Conservation (phyloP, 2,329 filamentous ascomycete genomes). For the Zymoseptoria tritici region DNA sequence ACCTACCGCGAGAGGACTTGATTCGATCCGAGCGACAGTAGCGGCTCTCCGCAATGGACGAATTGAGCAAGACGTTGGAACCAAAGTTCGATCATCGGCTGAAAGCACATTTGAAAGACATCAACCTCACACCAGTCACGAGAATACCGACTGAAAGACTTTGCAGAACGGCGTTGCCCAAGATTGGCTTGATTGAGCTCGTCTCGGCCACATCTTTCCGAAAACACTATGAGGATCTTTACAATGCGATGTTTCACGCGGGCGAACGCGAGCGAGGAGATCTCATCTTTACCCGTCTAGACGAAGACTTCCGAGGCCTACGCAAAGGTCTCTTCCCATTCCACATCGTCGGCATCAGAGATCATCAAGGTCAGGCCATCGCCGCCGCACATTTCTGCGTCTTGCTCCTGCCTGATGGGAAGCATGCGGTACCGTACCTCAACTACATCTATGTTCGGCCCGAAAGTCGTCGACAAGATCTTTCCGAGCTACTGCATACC, state of each 20-base stretch:
- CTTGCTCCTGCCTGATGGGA: conserved; percentile 6
- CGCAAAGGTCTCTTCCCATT: conserved; percentile 13
- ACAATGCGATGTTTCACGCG: conserved; percentile 13
- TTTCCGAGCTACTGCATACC: conserved; percentile 20
- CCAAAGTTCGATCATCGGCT: conserved; percentile 6
- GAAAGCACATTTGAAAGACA: conserved; percentile 1
- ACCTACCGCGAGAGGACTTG: too few relatives aligned
- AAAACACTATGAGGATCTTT: conserved; percentile 12
- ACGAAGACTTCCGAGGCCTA: conserved; percentile 8
- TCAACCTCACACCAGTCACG: conserved; percentile 8
- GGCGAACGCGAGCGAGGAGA: conserved; percentile 16
- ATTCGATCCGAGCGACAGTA: too few relatives aligned
- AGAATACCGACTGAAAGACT: conserved; percentile 9
- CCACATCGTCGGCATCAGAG: conserved; percentile 16
- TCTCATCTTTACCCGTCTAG: conserved; percentile 14
- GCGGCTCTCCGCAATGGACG: conserved; percentile 6
- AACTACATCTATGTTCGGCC: conserved; percentile 20
- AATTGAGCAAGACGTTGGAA: conserved; percentile 2
- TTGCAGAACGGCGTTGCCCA: conserved; percentile 10
- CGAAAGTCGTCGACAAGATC: conserved; percentile 14
- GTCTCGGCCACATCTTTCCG: conserved; percentile 11
- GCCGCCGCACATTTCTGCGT: conserved; percentile 21
- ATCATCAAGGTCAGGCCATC: conserved; percentile 11
- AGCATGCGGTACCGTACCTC: conserved; percentile 17
- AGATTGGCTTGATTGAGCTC: conserved; percentile 15